Evolutionary conservation across 768 basidiomycete species (phyloP).

Genomic region (Russula sp.): DNA sequence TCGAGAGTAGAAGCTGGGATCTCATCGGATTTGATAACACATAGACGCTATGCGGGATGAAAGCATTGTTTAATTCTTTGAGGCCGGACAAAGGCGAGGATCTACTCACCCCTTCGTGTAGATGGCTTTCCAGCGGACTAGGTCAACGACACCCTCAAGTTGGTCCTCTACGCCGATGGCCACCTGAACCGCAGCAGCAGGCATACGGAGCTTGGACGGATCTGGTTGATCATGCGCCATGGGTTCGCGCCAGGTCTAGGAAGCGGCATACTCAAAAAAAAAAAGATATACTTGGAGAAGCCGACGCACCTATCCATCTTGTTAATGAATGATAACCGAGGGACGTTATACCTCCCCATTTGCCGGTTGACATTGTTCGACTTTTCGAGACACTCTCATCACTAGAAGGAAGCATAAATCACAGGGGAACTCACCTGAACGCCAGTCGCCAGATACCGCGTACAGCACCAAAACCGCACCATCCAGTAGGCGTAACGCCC

Average conservation of each 20-base stretch:
- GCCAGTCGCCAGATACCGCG: constrained; percentile 84
- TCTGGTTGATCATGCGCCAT: constrained; percentile 90
- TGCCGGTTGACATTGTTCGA: constrained; percentile 98
- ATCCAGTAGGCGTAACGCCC: constrained; percentile 92
- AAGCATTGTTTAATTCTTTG: neutral
- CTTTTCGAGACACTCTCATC: constrained; percentile 47
- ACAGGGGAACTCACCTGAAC: constrained; percentile 66
- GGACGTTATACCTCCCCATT: constrained; percentile 96
- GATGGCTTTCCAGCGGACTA: constrained; percentile 90
- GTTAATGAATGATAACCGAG: constrained; percentile 94
- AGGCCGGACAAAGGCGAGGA: neutral
- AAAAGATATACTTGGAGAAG: neutral
- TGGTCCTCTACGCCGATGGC: constrained; percentile 90
- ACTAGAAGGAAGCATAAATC: neutral
- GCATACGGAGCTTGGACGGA: constrained; percentile 87
- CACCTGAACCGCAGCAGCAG: constrained; percentile 93
- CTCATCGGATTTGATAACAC: constrained; percentile 82
- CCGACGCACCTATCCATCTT: constrained; percentile 86
- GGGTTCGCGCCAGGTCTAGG: constrained; percentile 91
- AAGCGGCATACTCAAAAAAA: neutral
- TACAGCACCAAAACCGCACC: constrained; percentile 96
- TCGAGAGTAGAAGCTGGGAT: constrained; percentile 75
- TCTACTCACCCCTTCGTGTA: constrained; percentile 87
- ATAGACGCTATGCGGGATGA: constrained; percentile 49
- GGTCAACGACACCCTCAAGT: constrained; percentile 88